Evolutionary conservation across 2,329 filamentous ascomycete genomes (phyloP).

Genomic region (Waltergamsia citrina): DNA sequence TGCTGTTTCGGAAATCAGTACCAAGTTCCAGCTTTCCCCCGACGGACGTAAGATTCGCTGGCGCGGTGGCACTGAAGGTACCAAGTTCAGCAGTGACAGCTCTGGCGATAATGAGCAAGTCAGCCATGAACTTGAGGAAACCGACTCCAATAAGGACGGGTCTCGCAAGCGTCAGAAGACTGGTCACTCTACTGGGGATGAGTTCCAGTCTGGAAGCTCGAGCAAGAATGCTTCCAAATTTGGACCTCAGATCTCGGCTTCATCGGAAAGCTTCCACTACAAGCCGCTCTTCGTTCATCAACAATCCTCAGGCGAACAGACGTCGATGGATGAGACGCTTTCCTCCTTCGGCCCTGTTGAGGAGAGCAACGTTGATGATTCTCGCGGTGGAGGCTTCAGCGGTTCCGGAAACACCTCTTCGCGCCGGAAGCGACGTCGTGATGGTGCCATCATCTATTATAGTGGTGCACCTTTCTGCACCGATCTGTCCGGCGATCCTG

Average conservation of each 20-base stretch:
- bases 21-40: constrained; percentile 65
- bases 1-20: constrained; percentile 60
- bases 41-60: constrained; percentile 75
- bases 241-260: constrained; percentile 24
- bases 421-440: constrained; percentile 45
- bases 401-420: constrained; percentile 37
- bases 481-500: constrained; percentile 62
- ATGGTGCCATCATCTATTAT: constrained; percentile 78
- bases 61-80: constrained; percentile 60
- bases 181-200: constrained; percentile 21
- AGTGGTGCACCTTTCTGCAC: constrained; percentile 72
- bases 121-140: constrained; percentile 40
- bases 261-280: constrained; percentile 47
- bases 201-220: constrained; percentile 16
- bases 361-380: constrained; percentile 38
- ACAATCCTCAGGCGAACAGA: constrained; percentile 34
- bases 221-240: constrained; percentile 29
- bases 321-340: constrained; percentile 36
- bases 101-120: constrained; percentile 34
- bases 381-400: constrained; percentile 34
- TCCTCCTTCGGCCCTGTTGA: constrained; percentile 38
- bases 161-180: constrained; percentile 37
- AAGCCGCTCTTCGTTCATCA: constrained; percentile 51
- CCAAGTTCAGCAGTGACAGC: constrained; percentile 56
- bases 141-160: constrained; percentile 29